A percentile compares a stretch with the other conserved stretches of the same genome.
phyloP scores from a whole-genome alignment of 2,329 filamentous ascomycete species.

The Calonectria pseudoturangicola region DNA sequence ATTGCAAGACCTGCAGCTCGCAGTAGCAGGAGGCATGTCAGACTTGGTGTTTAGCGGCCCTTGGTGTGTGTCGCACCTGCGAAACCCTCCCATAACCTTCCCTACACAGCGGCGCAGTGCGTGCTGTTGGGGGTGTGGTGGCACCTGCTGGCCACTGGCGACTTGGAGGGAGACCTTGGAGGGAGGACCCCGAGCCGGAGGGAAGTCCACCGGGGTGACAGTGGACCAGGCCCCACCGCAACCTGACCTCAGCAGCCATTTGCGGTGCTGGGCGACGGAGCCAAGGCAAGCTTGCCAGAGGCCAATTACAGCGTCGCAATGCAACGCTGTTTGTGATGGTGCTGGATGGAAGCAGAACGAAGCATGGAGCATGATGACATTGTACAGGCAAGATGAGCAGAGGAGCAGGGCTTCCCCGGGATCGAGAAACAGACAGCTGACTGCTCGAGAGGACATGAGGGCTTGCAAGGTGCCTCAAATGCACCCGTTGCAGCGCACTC shows the following conservation, averaged over 20 bases:
- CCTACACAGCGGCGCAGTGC: constrained; percentile 1
- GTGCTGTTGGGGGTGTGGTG: constrained; percentile 25
- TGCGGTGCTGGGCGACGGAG: constrained; percentile 3
- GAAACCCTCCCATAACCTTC: constrained; percentile 4
- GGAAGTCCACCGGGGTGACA: constrained; percentile 38
- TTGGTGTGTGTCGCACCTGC: constrained; percentile 9
- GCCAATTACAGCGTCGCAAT: constrained; percentile 29
- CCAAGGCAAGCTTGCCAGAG: constrained; percentile 6
- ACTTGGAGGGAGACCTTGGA: neutral
- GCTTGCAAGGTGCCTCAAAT: constrained; percentile 15
- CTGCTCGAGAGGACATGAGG: neutral
- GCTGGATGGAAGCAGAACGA: neutral
- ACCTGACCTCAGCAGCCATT: constrained; percentile 36
- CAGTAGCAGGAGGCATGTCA: constrained; percentile 19
- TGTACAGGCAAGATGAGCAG: neutral
- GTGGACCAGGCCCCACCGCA: constrained; percentile 36
- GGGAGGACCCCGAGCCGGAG: constrained; percentile 13
- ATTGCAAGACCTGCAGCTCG: constrained; percentile 25
- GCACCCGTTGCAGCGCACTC: constrained; percentile 26
- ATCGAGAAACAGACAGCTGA: constrained; percentile 16
- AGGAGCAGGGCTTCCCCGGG: neutral
- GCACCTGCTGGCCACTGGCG: constrained; percentile 2
- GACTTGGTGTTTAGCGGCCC: constrained; percentile 24
- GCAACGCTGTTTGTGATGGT: constrained; percentile 21
- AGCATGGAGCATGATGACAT: constrained; percentile 17